Conservation (phyloP, 2,329 filamentous ascomycete species). For the Cercospora berteroae region DNA sequence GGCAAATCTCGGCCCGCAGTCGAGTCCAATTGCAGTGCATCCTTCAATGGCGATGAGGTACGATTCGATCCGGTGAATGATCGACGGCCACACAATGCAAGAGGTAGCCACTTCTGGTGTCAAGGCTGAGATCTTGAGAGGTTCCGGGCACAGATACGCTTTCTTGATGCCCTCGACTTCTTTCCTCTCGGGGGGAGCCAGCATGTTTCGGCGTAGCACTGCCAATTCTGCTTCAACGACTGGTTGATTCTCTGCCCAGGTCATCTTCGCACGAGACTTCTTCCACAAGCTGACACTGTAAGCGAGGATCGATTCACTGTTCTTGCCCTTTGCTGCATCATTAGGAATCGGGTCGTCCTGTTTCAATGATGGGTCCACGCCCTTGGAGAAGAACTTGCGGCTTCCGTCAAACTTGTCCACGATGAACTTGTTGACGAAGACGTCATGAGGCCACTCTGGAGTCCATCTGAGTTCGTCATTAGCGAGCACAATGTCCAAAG, state of each 20-base stretch:
- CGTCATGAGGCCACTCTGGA: slow-evolving; percentile 40
- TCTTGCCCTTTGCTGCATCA: slow-evolving; percentile 48
- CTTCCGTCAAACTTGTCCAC: slow-evolving; percentile 58
- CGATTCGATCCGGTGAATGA: slow-evolving; percentile 79
- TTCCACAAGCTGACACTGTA: slow-evolving; percentile 77
- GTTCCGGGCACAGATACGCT: slow-evolving; percentile 69
- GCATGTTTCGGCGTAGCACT: slow-evolving; percentile 74
- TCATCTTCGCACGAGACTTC: slow-evolving; percentile 53
- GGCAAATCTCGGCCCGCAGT: slow-evolving; percentile 66
- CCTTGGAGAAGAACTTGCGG: slow-evolving; percentile 56
- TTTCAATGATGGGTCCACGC: slow-evolving; percentile 53
- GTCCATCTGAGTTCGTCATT: slow-evolving; percentile 49
- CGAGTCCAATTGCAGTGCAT: slow-evolving; percentile 62
- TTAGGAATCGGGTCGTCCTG: slow-evolving; percentile 65
- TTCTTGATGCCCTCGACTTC: slow-evolving; percentile 50
- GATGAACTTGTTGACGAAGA: slow-evolving; percentile 52
- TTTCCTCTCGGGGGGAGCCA: slow-evolving; percentile 64
- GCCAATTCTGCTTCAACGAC: slow-evolving; percentile 75
- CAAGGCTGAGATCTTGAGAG: slow-evolving; percentile 71
- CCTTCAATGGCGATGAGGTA: slow-evolving; percentile 78
- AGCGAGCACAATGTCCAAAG: slow-evolving; percentile 46
- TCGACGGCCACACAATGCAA: slow-evolving; percentile 74
- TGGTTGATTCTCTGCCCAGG: slow-evolving; percentile 68
- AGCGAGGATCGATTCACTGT: slow-evolving; percentile 61
- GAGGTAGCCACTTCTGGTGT: slow-evolving; percentile 68